A percentile compares a stretch with the other conserved stretches of the same genome.
Evolutionary conservation across 208 protist species (phyloP).

Genomic region (Crithidia acanthocephali): DNA sequence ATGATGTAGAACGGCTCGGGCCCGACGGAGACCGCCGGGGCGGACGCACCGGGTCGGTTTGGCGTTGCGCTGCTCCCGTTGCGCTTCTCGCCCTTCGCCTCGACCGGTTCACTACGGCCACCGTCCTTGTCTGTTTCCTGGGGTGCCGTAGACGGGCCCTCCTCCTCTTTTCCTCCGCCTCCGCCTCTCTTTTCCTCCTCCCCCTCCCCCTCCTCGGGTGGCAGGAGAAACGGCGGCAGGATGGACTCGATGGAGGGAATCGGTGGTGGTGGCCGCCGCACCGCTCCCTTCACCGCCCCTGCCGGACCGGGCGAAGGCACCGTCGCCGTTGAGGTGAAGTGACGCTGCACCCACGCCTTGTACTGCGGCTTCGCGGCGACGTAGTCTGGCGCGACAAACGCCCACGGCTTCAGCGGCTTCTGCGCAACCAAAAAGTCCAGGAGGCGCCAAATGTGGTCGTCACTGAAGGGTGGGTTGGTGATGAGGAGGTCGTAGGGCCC

Average conservation of each 20-base stretch:
- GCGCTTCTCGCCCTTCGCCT: too few species aligned
- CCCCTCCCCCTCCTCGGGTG: neutral
- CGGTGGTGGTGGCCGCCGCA: conserved; percentile 16
- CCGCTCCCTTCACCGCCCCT: conserved; percentile 33
- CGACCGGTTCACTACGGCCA: too few species aligned
- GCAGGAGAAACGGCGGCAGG: conserved; percentile 44
- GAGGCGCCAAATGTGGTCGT: conserved; percentile 72
- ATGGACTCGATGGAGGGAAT: conserved; percentile 21
- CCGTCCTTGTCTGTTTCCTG: too few species aligned
- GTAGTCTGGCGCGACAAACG: conserved; percentile 76
- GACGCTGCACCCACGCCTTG: conserved; percentile 31
- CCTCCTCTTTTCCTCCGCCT: too few species aligned
- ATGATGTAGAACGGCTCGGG: conserved; percentile 71
- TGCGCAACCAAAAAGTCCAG: conserved; percentile 49
- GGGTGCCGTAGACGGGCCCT: too few species aligned
- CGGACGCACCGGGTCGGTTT: too few species aligned
- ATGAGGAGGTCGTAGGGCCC: conserved; percentile 77
- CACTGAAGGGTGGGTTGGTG: conserved; percentile 83
- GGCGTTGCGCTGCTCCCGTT: too few species aligned
- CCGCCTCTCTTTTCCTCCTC: too few species aligned
- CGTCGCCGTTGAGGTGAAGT: conserved; percentile 31
- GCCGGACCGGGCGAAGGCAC: conserved; percentile 20
- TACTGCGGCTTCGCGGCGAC: conserved; percentile 75
- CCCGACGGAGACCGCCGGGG: conserved; percentile 3
- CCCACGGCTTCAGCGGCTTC: conserved; percentile 51